Base-by-base conservation (phyloP, 768 basidiomycete species). In the Suillus lakei region DNA sequence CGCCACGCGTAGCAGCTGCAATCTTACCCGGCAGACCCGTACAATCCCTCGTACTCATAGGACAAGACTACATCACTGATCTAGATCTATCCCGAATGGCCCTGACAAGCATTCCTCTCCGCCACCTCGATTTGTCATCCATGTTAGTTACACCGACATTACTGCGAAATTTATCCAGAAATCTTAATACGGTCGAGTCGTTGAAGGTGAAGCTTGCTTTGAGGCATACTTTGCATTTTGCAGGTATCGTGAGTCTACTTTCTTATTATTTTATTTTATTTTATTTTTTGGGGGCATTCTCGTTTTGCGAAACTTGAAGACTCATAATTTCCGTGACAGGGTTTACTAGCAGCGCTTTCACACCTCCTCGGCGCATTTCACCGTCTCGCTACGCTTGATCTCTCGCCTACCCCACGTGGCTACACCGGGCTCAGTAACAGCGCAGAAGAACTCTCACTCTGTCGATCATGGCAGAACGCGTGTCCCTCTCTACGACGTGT, bases 1-100 rank as follows among this genome's bases (percentile, higher is more conserved):
- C 83, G 39, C 82, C 88, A 63, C 80, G 81, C 71, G 80, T 85
- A n/a, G 88, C 88, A 2, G 87, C 87, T 55, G 75, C 79, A 21
- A 70, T 90, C 55, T 82, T 90, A 61, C 89, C 88, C 5, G 87
- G 87, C 23, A 79, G 89, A 26, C 87, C 88, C 4, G 84, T 90
- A 32, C 83, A 82, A 51, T 75, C 76, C 63, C 84, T 90, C 58
- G 78, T 83, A 18, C 86, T 90, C 56, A 76, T 86, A 58, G 87
- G 87, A 4, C 81, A 84, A 68, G 86, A 88, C 65, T 83, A 82
- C 61, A 82, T 88, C 69, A 86, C 81, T 50, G 83, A 80, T 67
- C 78, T 81, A 58, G 86, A 85, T 68, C 80, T 89, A 9, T 79
- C 77, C 48, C 76, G 76, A 59, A 83, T 91, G 77, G 82, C 85